Evolutionary conservation across 148 eudicot species (phyloP).

Genomic region (Amaranthus palmeri): DNA sequence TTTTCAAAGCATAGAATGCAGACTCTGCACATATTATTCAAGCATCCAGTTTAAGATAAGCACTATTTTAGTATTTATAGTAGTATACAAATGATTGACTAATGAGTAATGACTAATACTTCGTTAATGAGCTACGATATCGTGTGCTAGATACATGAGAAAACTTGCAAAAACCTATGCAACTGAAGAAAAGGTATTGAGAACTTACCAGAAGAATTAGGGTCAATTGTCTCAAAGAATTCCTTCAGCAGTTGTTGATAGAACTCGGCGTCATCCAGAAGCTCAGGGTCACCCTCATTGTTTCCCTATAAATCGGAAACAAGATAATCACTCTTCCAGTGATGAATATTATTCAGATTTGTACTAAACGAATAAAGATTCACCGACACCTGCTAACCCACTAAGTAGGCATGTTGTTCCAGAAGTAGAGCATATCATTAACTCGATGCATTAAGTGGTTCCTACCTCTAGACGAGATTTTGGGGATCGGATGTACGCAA

Average conservation of each 20-base stretch:
- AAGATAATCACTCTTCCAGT: not conserved
- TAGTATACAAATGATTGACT: too few relatives aligned
- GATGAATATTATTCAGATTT: not conserved
- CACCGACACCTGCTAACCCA: not conserved
- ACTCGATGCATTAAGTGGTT: too few relatives aligned
- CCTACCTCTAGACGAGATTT: too few relatives aligned
- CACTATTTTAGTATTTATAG: too few relatives aligned
- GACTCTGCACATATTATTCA: slow-evolving; percentile 38
- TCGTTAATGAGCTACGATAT: too few relatives aligned
- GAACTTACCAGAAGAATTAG: slow-evolving; percentile 59
- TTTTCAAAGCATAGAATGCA: slow-evolving; percentile 69
- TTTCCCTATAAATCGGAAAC: slow-evolving; percentile 30
- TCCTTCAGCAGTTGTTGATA: slow-evolving; percentile 86
- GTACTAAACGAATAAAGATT: not conserved
- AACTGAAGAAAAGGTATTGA: not conserved
- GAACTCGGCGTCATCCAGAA: slow-evolving; percentile 79
- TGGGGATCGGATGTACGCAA: too few relatives aligned
- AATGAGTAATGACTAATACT: too few relatives aligned
- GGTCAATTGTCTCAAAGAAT: slow-evolving; percentile 73
- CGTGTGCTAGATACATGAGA: too few relatives aligned
- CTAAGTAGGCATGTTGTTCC: not conserved
- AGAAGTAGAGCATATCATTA: too few relatives aligned
- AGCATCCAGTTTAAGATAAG: not conserved
- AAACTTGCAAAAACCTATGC: not conserved
- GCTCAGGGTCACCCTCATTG: slow-evolving; percentile 79